A percentile compares a stretch with the other conserved stretches of the same genome.
Conservation (phyloP, 495 filamentous ascomycete genomes). For the Chaetomium fimeti region DNA sequence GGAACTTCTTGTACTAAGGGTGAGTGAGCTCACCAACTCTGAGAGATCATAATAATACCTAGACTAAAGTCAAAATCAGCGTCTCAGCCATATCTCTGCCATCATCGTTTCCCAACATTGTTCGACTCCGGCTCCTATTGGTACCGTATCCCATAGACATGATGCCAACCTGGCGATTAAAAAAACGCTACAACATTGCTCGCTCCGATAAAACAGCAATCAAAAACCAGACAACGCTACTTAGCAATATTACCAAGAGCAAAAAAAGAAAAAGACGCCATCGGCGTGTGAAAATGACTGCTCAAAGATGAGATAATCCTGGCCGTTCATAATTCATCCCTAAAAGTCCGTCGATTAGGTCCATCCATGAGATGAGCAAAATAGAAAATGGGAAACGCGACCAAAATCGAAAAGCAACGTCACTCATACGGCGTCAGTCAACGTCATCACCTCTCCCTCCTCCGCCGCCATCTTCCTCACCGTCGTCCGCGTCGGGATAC, state of each 20-base stretch:
- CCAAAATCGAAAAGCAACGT: background rate
- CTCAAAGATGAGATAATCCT: background rate
- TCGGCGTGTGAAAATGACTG: background rate
- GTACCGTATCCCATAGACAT: too few species aligned
- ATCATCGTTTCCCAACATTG: too few species aligned
- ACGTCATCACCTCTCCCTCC: slow-evolving; percentile 1
- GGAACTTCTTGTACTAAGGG: too few species aligned
- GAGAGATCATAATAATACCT: too few species aligned
- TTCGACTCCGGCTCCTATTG: too few species aligned
- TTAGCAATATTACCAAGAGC: too few species aligned
- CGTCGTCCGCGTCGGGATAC: slow-evolving; percentile 21
- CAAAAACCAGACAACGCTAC: background rate
- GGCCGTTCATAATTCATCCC: too few species aligned
- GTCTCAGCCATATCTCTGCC: too few species aligned
- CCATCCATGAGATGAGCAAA: background rate
- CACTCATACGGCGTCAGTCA: background rate
- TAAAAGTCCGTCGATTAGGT: background rate
- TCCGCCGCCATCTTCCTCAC: slow-evolving; percentile 11
- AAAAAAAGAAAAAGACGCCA: background rate
- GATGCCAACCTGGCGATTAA: too few species aligned
- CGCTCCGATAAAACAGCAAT: background rate
- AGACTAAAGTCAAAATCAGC: too few species aligned
- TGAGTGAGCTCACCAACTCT: too few species aligned
- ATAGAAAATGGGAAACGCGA: background rate
- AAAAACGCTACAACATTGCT: background rate